phyloP scores from a whole-genome alignment of 2,329 filamentous ascomycete species.

The Cladosporium sp. region DNA sequence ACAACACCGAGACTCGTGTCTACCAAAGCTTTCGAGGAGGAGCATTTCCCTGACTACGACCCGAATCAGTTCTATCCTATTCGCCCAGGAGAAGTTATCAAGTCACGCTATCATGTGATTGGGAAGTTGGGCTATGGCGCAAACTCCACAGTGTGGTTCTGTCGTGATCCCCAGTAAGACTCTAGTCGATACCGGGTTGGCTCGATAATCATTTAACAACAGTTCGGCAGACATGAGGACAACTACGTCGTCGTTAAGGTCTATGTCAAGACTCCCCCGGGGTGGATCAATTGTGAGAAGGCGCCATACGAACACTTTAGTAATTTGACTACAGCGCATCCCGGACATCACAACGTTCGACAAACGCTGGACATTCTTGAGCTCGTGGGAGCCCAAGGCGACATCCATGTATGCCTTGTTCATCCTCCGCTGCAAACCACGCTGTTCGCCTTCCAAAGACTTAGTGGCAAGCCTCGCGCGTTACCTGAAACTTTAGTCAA shows the following conservation, averaged over 20 bases:
- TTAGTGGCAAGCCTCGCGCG: neutral
- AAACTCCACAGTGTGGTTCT: conserved; percentile 43
- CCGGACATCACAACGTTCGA: neutral
- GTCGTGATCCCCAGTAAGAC: conserved; percentile 26
- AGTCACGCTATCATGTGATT: conserved; percentile 35
- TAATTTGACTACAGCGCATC: neutral
- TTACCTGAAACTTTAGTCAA: neutral
- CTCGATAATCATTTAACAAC: neutral
- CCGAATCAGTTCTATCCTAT: conserved; percentile 36
- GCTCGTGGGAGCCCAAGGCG: neutral
- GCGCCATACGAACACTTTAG: neutral
- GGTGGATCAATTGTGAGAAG: neutral
- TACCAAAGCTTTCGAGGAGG: conserved; percentile 23
- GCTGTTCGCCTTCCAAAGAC: neutral
- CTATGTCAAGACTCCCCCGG: neutral
- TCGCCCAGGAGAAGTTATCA: conserved; percentile 32
- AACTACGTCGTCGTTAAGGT: neutral
- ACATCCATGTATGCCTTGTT: neutral
- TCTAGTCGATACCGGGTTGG: neutral
- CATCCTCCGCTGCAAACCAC: neutral
- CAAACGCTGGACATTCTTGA: neutral
- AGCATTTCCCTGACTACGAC: conserved; percentile 24
- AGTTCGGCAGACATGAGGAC: neutral
- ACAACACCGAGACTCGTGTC: neutral
- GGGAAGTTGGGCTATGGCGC: conserved; percentile 43